Conservation (phyloP, 768 basidiomycete species). For the Leucocoprinus sp. region DNA sequence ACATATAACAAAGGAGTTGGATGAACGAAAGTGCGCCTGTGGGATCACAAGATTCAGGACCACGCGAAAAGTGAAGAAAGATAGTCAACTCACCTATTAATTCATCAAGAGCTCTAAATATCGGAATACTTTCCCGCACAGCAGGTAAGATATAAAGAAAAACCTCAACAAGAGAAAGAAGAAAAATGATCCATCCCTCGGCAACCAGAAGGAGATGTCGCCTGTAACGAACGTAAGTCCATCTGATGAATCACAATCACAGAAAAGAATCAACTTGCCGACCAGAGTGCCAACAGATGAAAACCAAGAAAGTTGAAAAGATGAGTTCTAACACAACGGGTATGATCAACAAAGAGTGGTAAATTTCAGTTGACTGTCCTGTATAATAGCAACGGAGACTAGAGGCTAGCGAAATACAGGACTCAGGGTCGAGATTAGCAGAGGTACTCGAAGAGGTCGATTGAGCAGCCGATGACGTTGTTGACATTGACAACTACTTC, state of each 20-base stretch:
- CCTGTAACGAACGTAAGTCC: slow-evolving; percentile 22
- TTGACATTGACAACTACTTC: slow-evolving; percentile 8
- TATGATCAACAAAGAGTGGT: slow-evolving; percentile 48
- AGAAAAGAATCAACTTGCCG: slow-evolving; percentile 30
- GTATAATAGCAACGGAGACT: slow-evolving; percentile 65
- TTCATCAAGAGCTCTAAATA: slow-evolving; percentile 50
- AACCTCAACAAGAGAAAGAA: slow-evolving; percentile 52
- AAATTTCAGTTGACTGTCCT: slow-evolving; percentile 19
- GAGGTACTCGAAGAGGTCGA: slow-evolving; percentile 18
- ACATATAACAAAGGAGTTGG: slow-evolving; percentile 55
- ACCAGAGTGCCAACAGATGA: slow-evolving; percentile 38
- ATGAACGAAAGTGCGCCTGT: slow-evolving; percentile 51
- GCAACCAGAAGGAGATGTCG: slow-evolving; percentile 49
- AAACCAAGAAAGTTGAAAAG: slow-evolving; percentile 44
- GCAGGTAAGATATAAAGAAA: slow-evolving; percentile 48
- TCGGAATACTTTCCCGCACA: slow-evolving; percentile 33
- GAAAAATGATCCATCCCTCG: slow-evolving; percentile 56
- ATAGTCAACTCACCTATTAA: slow-evolving; percentile 43
- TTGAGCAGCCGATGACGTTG: slow-evolving; percentile 20
- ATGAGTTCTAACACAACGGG: slow-evolving; percentile 58
- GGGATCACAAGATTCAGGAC: slow-evolving; percentile 13
- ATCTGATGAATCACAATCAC: background rate
- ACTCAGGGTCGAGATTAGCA: slow-evolving; percentile 18
- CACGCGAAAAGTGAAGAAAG: background rate
- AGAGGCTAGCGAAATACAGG: slow-evolving; percentile 63